Evolutionary conservation across 306 rosid genomes (phyloP).

Genomic region (Geum urbanum): DNA sequence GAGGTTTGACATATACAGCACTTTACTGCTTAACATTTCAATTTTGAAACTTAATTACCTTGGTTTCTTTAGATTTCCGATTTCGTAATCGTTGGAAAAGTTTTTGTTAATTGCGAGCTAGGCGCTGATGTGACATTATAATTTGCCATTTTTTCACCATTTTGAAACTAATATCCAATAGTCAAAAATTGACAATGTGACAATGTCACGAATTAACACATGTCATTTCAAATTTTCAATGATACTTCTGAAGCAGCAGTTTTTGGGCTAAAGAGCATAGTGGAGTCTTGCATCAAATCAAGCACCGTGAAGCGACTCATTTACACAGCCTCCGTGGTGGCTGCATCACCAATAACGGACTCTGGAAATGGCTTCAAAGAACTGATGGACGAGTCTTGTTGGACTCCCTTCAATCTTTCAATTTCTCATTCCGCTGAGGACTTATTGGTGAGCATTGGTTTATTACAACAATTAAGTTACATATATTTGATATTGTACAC

Average conservation of each 20-base stretch:
- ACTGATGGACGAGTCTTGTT: constrained; percentile 20
- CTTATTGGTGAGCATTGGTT: constrained; percentile 1
- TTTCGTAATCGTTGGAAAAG: no score
- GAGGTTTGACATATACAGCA: background rate
- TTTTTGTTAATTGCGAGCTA: no score
- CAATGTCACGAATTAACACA: no score
- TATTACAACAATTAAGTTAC: background rate
- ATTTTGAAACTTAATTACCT: no score
- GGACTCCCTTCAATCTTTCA: constrained; percentile 20
- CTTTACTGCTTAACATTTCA: no score
- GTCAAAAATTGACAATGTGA: no score
- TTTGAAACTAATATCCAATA: no score
- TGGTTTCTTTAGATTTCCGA: no score
- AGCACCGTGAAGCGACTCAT: constrained; percentile 45
- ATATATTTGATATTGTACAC: background rate
- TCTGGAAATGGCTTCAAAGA: constrained; percentile 33
- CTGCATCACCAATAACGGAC: constrained; percentile 39
- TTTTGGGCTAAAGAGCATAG: constrained; percentile 13
- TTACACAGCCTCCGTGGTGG: constrained; percentile 40
- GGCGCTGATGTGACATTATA: no score
- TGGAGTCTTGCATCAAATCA: constrained; percentile 28
- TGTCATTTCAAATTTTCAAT: no score
- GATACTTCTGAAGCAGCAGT: constrained; percentile 26
- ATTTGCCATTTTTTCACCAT: no score
- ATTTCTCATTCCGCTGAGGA: background rate